A percentile compares a stretch with the other conserved stretches of the same genome.
Evolutionary conservation across 768 basidiomycete genomes (phyloP).

Genomic region (Boletus rubescentipes): DNA sequence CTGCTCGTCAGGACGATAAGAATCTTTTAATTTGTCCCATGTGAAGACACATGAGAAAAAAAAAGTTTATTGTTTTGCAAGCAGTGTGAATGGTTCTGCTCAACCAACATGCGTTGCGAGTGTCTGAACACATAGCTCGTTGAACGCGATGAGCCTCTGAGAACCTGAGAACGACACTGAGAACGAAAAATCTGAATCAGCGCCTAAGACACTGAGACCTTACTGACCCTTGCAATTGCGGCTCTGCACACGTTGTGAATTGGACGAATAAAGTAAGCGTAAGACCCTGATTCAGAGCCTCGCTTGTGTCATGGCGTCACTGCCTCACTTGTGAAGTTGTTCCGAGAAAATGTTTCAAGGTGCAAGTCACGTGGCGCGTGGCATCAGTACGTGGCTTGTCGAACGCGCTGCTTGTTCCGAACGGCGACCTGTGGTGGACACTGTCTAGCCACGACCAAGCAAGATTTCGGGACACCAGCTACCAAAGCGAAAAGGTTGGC

Average conservation of each 20-base stretch:
- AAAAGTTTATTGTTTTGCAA: no score
- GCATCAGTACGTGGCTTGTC: background rate
- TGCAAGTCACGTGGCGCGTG: conserved; percentile 12
- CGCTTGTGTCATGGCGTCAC: no score
- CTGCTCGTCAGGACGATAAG: background rate
- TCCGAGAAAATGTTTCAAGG: background rate
- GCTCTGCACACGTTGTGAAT: background rate
- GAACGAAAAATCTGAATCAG: background rate
- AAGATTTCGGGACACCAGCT: background rate
- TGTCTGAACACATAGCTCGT: no score
- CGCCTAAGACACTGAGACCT: background rate
- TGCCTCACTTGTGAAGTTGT: background rate
- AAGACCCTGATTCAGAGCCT: background rate
- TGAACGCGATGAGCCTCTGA: no score
- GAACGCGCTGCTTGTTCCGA: conserved; percentile 6
- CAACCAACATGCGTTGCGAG: background rate
- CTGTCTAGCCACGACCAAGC: background rate
- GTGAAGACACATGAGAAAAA: conserved; percentile 8
- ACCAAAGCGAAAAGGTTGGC: background rate
- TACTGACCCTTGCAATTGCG: background rate
- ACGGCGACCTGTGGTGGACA: background rate
- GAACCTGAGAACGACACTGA: background rate
- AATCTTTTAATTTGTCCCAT: background rate
- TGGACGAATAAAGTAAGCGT: background rate
- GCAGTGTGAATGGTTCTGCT: no score